phyloP scores from a whole-genome alignment of 169 alveolate genomes.

The Plasmodium ovale region DNA sequence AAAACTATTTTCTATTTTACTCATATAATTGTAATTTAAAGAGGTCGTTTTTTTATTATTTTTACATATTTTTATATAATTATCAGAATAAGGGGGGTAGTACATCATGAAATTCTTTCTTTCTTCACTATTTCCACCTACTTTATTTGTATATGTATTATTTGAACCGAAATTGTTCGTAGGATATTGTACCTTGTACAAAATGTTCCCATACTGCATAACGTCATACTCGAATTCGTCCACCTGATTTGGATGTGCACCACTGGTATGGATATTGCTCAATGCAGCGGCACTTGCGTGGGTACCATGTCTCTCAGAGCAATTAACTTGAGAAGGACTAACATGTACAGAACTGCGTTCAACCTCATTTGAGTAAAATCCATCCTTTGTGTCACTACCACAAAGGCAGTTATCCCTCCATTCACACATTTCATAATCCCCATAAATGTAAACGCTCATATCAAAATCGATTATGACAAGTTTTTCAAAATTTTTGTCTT shows the following conservation, averaged over 20 bases:
- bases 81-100: constrained; percentile 16
- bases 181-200: not conserved
- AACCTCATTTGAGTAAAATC: constrained; percentile 5
- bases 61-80: constrained; percentile 16
- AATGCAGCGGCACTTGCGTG: constrained; percentile 7
- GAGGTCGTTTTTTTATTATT: constrained; percentile 41
- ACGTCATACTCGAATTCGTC: not conserved
- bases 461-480: constrained; percentile 69
- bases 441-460: constrained; percentile 57
- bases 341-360: not conserved
- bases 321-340: not conserved
- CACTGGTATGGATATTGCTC: constrained; percentile 18
- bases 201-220: not conserved
- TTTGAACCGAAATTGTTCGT: constrained; percentile 24
- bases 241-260: not conserved
- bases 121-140: constrained; percentile 19
- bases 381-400: constrained; percentile 14
- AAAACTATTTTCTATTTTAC: constrained; percentile 4
- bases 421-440: not conserved
- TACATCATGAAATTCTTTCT: constrained; percentile 1
- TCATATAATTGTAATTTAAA: constrained; percentile 25
- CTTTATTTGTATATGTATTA: constrained; percentile 18
- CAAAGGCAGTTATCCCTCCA: not conserved
- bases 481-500: constrained; percentile 44
- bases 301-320: not conserved